Conservation (phyloP, 495 filamentous ascomycete species). For the Letharia columbiana region DNA sequence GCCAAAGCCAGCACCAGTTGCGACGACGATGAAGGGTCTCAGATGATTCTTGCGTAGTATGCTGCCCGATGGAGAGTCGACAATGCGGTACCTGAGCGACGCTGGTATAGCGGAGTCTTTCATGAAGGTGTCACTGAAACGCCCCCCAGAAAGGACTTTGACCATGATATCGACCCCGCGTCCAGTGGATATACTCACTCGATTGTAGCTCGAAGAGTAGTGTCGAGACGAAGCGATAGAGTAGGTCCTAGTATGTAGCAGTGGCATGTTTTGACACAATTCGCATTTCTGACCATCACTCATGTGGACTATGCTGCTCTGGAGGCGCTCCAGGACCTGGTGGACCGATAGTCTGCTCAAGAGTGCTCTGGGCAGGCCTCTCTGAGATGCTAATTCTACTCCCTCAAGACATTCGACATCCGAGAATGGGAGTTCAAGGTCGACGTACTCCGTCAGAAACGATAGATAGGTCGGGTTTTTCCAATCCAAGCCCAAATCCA, state of each 20-base stretch:
- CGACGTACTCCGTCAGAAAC: constrained; percentile 24
- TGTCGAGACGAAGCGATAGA: constrained; percentile 24
- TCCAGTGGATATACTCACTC: not conserved
- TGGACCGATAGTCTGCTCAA: constrained; percentile 1
- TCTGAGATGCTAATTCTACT: not conserved
- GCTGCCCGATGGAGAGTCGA: constrained; percentile 12
- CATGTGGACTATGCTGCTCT: not conserved
- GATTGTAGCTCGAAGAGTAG: not conserved
- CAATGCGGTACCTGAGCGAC: constrained; percentile 18
- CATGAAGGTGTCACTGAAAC: constrained; percentile 26
- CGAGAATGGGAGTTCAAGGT: constrained; percentile 23
- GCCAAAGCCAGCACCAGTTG: constrained; percentile 28
- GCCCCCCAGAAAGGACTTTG: constrained; percentile 22
- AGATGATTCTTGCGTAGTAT: constrained; percentile 4
- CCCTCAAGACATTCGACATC: constrained; percentile 17
- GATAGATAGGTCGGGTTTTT: constrained; percentile 9
- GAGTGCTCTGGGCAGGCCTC: constrained; percentile 2
- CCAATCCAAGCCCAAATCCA: constrained; percentile 7
- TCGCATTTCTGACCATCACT: not conserved
- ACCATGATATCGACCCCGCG: constrained; percentile 21
- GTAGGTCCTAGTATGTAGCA: constrained; percentile 24
- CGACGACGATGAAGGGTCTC: constrained; percentile 23
- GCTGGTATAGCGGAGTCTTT: not conserved
- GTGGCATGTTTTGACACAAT: constrained; percentile 19
- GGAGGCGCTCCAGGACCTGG: constrained; percentile 13